phyloP scores from a whole-genome alignment of 2,329 filamentous ascomycete species.

The Epicoccum nigrum region DNA sequence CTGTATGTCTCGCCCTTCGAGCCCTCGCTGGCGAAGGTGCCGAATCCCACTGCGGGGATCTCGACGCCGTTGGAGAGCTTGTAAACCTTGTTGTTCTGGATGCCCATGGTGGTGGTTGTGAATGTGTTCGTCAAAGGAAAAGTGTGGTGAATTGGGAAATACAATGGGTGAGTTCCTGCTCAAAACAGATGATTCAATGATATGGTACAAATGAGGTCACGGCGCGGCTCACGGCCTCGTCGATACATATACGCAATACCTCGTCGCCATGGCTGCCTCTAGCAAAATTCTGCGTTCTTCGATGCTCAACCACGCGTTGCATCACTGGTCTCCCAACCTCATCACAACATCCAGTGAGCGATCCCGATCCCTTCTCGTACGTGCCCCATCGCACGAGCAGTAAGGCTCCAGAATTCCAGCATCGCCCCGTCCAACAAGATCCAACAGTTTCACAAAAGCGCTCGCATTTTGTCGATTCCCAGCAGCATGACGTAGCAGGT shows the following conservation, averaged over 20 bases:
- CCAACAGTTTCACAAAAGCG: constrained; percentile 40
- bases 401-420: constrained; percentile 24
- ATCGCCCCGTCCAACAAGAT: constrained; percentile 29
- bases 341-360: constrained; percentile 17
- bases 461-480: constrained; percentile 18
- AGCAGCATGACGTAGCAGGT: constrained; percentile 38
- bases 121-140: not conserved
- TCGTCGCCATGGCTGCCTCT: constrained; percentile 16
- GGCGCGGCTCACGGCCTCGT: constrained; percentile 14
- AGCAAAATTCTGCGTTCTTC: constrained; percentile 26
- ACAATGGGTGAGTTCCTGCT: constrained; percentile 16
- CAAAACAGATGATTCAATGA: constrained; percentile 4
- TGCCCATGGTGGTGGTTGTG: constrained; percentile 32
- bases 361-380: constrained; percentile 31
- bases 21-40: constrained; percentile 74
- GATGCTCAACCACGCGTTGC: constrained; percentile 16
- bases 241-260: constrained; percentile 23
- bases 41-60: constrained; percentile 74
- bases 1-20: constrained; percentile 60
- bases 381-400: constrained; percentile 16
- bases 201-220: constrained; percentile 13
- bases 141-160: not conserved
- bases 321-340: constrained; percentile 15
- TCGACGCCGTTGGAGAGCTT: constrained; percentile 64
- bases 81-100: constrained; percentile 52